Conservation (phyloP, 768 basidiomycete species). For the Naganishia antarctica region DNA sequence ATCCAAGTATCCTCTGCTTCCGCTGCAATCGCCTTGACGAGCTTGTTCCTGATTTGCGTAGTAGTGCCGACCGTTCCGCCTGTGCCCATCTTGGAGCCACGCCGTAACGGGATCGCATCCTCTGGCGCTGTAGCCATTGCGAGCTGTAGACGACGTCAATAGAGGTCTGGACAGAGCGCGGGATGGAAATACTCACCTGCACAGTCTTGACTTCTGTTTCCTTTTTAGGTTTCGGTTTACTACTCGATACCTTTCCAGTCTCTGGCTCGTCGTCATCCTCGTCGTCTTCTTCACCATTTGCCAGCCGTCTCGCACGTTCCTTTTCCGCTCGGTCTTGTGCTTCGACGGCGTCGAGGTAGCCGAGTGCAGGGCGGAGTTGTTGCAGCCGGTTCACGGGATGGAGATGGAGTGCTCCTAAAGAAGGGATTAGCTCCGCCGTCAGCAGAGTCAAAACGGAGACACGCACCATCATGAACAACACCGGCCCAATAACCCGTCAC, state of each 20-base stretch:
- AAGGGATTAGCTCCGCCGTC: no score
- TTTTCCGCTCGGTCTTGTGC: slow-evolving; percentile 28
- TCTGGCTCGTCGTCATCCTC: slow-evolving; percentile 26
- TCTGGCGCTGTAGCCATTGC: slow-evolving; percentile 8
- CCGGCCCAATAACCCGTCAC: slow-evolving; percentile 48
- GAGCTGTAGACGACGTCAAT: background rate
- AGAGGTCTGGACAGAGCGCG: background rate
- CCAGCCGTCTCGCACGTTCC: slow-evolving; percentile 29
- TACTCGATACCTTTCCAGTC: background rate
- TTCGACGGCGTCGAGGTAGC: slow-evolving; percentile 47
- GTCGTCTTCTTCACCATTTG: slow-evolving; percentile 29
- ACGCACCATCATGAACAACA: slow-evolving; percentile 43
- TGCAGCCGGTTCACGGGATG: slow-evolving; percentile 44
- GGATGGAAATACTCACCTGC: slow-evolving; percentile 18
- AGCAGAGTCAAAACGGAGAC: no score
- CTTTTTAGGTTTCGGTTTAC: slow-evolving; percentile 14
- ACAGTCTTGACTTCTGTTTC: slow-evolving; percentile 23
- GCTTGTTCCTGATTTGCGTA: slow-evolving; percentile 24
- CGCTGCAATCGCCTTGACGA: slow-evolving; percentile 20
- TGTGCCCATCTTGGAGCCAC: slow-evolving; percentile 29
- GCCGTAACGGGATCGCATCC: slow-evolving; percentile 12
- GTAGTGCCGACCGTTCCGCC: slow-evolving; percentile 28
- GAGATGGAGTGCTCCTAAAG: slow-evolving; percentile 46
- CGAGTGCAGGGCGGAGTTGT: slow-evolving; percentile 47
- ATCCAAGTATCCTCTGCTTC: slow-evolving; percentile 27